Conservation (phyloP, 2,329 filamentous ascomycete genomes). For the Alternaria arbusti region DNA sequence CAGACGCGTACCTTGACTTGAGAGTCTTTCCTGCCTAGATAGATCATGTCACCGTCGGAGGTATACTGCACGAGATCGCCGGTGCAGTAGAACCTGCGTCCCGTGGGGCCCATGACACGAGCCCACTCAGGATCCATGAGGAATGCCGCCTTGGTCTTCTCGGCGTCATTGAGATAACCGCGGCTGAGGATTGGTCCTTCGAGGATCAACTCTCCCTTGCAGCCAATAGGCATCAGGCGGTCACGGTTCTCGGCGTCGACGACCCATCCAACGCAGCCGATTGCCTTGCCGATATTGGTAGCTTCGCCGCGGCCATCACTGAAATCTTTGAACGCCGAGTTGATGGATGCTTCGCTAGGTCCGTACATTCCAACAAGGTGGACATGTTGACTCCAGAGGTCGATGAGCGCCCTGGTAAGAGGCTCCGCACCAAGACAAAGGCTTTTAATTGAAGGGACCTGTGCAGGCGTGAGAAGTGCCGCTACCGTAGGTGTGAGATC, state of each 20-base stretch:
- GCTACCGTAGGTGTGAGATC: constrained; percentile 68
- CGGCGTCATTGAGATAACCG: constrained; percentile 42
- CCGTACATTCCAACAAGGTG: constrained; percentile 41
- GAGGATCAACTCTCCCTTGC: constrained; percentile 44
- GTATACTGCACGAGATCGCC: constrained; percentile 44
- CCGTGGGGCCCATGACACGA: constrained; percentile 15
- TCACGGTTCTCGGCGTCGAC: constrained; percentile 41
- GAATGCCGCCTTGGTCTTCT: constrained; percentile 40
- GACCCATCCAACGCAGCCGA: constrained; percentile 43
- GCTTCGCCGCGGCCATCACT: constrained; percentile 36
- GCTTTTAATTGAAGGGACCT: constrained; percentile 53
- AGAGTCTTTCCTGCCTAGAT: constrained; percentile 44
- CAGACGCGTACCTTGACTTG: constrained; percentile 40
- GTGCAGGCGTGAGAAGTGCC: constrained; percentile 52
- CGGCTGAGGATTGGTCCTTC: constrained; percentile 44
- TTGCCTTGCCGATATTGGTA: constrained; percentile 42
- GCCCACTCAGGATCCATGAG: constrained; percentile 40
- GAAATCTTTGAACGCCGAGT: constrained; percentile 40
- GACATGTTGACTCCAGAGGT: constrained; percentile 32
- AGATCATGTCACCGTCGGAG: constrained; percentile 43
- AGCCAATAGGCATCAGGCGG: constrained; percentile 41
- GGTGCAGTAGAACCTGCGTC: constrained; percentile 41
- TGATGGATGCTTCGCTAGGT: constrained; percentile 43
- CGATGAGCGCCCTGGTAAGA: constrained; percentile 39
- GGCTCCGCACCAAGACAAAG: constrained; percentile 56